Evolutionary conservation across 225 moss, liverwort and hornwort genomes (phyloP), one percentile per base, ranked within the genome.

Genomic region (Rhytidiadelphus loreus): DNA sequence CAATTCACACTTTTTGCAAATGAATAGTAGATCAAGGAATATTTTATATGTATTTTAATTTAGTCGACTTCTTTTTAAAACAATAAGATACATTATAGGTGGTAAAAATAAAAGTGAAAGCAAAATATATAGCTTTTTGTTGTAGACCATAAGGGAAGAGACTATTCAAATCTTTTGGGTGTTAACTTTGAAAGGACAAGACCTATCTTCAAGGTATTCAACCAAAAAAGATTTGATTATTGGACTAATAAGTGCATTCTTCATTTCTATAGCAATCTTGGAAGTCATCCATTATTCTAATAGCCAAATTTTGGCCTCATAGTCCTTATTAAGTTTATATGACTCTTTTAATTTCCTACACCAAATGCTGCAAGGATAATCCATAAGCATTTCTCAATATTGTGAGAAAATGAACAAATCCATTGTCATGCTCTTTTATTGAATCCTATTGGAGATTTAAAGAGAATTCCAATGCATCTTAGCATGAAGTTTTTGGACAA

Each of bases 361-460:
- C 15, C 15, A 41, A n/a, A n/a, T n/a, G n/a, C 20, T 41, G 41
- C 8, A 37, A 21, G 10, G 3, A 41, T 41, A 25, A 41, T 41
- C 15, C 1, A 39, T 41, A 70, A 25, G 15, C 2, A 3, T 41
- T 8, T 8, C 0, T 25, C 0, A 2, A 15, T 0, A 41, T 70
- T 70, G 8, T 70, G 1, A 3, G 0, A 69, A 14, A 41, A 41
- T 23, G 3, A 70, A 0, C 15, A 70, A 25, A 70, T 70, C 25
- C 3, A 41, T 26, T 15, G 3, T 8, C 7, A 25, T 25, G 8
- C 3, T 0, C 8, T 13, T 15, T 41, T 41, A 70, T 70, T 70
- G 25, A 70, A 70, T 41, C 7, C 39, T 69, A 39, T 24, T 13
- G 24, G 13, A 20, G 10, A 24, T 13, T 69, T 6, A n/a, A 39